Base-by-base conservation (phyloP, 345 rosid species). In the Viola odorata region DNA sequence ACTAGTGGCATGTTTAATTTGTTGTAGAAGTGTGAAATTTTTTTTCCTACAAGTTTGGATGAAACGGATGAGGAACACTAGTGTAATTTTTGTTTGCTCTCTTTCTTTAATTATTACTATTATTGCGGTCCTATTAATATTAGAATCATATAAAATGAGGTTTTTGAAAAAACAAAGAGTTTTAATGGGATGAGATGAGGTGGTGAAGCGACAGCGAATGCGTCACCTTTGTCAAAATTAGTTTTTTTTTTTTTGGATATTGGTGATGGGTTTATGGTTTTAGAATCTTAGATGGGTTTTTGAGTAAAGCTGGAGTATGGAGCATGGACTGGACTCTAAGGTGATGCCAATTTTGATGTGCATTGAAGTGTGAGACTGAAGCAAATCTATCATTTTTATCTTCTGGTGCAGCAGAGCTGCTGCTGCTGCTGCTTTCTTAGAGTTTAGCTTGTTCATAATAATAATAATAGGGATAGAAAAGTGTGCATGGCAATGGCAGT, bases 401-500 rank as follows among this genome's bases (percentile, higher is more conserved):
- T 23, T 57, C 56, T 65, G 62, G 16, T 12, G 14, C 37, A 3
- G 56, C 11, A 3, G 50, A 13, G 23, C 57, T 62, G 66, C 6
- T 23, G 32, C 15, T 23, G 38, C 62, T 58, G 58, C 47, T 5
- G 12, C n/a, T 37, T 23, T 23, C 2, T 23, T 23, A 23, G 32
- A 23, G 32, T 23, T 23, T 23, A 23, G 32, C 32, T 23, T 23
- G 32, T 1, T 23, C 32, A 23, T 23, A 23, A 23, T 23, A 23
- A 23, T 23, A 23, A 23, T n/a, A 56, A 47, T 54, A 45, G 14
- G 44, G 59, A 63, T 57, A 52, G 60, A 53, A 71, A 75, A 76
- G 70, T 57, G 72, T 76, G n/a, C n/a, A 8, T 64, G 70, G 6
- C 75, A 70, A 78, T 54, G 8, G 63, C 75, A 70, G 80, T 54